phyloP scores from a whole-genome alignment of 352 stramenopile species.

The Labyrinthula sp. region DNA sequence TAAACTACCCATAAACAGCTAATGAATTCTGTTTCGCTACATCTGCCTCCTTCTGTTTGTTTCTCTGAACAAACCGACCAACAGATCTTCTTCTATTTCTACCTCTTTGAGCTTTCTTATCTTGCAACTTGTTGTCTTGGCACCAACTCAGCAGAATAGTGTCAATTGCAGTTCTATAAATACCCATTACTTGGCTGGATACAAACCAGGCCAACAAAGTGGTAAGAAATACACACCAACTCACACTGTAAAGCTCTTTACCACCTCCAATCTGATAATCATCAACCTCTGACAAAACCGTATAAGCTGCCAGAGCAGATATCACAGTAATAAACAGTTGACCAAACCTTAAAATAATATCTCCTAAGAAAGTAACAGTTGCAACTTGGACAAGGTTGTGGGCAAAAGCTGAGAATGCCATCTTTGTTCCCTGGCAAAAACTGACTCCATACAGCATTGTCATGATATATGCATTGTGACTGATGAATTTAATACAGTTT shows the following conservation, averaged over 20 bases:
- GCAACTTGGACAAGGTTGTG: slow-evolving; percentile 52
- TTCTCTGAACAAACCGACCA: too few relatives aligned
- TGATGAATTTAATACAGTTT: slow-evolving; percentile 64
- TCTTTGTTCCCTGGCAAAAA: slow-evolving; percentile 58
- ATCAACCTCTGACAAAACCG: slow-evolving; percentile 40
- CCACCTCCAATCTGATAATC: slow-evolving; percentile 52
- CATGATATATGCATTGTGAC: slow-evolving; percentile 63
- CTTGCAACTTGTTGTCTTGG: too few relatives aligned
- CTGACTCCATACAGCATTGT: slow-evolving; percentile 56
- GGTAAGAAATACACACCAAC: slow-evolving; percentile 50
- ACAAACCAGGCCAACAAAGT: slow-evolving; percentile 47
- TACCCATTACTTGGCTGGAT: slow-evolving; percentile 50
- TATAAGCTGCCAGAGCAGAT: slow-evolving; percentile 52
- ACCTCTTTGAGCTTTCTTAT: too few relatives aligned
- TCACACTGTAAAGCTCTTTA: slow-evolving; percentile 43
- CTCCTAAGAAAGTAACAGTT: slow-evolving; percentile 52
- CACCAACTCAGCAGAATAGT: slow-evolving; percentile 61
- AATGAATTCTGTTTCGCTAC: too few relatives aligned
- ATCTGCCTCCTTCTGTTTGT: too few relatives aligned
- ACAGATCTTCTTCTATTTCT: too few relatives aligned
- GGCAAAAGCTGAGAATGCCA: slow-evolving; percentile 53
- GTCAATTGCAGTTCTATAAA: slow-evolving; percentile 56
- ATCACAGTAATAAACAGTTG: slow-evolving; percentile 63
- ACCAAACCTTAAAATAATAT: slow-evolving; percentile 56
- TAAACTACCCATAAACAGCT: too few relatives aligned